Base-by-base conservation (phyloP, 108 stramenopile species). In the Fragilariopsis cylindrus region DNA sequence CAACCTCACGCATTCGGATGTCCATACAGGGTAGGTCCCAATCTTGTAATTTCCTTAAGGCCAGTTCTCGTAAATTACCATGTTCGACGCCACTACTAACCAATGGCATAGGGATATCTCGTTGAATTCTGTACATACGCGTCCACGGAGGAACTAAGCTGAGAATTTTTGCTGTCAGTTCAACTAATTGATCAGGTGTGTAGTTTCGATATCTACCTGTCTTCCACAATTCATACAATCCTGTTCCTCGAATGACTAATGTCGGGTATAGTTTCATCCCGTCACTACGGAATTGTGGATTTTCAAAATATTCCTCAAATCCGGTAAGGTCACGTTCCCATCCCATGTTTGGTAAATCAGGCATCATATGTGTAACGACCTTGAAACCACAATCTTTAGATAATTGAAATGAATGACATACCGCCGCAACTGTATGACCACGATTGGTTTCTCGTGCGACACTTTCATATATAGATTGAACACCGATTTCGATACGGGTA, bases 281-380 rank as follows among this genome's bases (percentile, higher is more conserved):
- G 77, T 98, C 98, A 12, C 95, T 87, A 1, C 96, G 91, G 74
- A 97, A 97, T 11, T 77, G 71, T 3, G 98, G 96, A 83, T 97
- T 95, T 65, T 96, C 95, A 82, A 98, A 97, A 72, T 95, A 96
- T 74, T 97, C 96, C 53, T 78, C 54, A 80, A 98, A 96, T 4
- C 97, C 97, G 55, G 81, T 84, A 56, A 96, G 71, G 78, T 98
- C 98, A 4, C 96, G 81, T 69, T 97, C 98, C 60, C 85, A 84
- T 7, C 96, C 97, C 79, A 87, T 95, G 82, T 97, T 96, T 50
- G 98, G 98, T 50, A 99, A 75, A 80, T 97, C 97, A 0, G 98
- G 98, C 98, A 99, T 99, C 89, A 99, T 92, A 77, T 99, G 98
- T 11, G 92, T 93, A 18, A 97, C 98, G 46, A 99, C 96, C 84